Conservation (phyloP, 768 basidiomycete genomes). For the Boletus barrowsii region DNA sequence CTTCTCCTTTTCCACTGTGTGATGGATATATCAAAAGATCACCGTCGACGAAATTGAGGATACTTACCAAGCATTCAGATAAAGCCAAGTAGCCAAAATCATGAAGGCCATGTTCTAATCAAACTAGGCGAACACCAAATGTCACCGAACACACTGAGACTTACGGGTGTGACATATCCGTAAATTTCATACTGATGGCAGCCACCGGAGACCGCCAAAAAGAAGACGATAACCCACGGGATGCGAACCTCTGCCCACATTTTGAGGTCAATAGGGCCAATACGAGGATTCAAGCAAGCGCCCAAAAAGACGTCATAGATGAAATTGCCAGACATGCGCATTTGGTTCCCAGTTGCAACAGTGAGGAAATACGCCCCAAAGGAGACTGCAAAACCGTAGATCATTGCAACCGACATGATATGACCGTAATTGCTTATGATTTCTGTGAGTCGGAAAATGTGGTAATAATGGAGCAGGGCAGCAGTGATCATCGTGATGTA, state of each 20-base stretch:
- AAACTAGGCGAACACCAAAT: not conserved
- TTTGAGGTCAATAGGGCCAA: conserved; percentile 90
- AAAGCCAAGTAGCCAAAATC: conserved; percentile 93
- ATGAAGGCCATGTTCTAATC: conserved; percentile 93
- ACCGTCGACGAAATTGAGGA: not conserved
- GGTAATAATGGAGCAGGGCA: conserved; percentile 67
- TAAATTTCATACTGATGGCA: conserved; percentile 93
- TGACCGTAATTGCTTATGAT: conserved; percentile 97
- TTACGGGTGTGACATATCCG: conserved; percentile 88
- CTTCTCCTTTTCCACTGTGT: conserved; percentile 82
- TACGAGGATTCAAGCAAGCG: conserved; percentile 87
- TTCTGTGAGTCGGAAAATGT: conserved; percentile 86
- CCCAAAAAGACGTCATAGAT: conserved; percentile 98
- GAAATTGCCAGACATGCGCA: conserved; percentile 93
- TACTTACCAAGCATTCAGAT: conserved; percentile 87
- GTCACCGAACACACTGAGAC: conserved; percentile 23
- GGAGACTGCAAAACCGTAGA: conserved; percentile 81
- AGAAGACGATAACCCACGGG: conserved; percentile 95
- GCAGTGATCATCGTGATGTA: conserved; percentile 82
- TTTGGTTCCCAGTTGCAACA: conserved; percentile 70
- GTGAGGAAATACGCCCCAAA: conserved; percentile 79
- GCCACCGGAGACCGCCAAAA: conserved; percentile 86
- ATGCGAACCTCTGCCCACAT: conserved; percentile 99
- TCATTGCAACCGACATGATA: conserved; percentile 93
- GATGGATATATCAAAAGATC: conserved; percentile 1